Evolutionary conservation across 73 alveolate species (phyloP).

Genomic region (Stentor roeselii): DNA sequence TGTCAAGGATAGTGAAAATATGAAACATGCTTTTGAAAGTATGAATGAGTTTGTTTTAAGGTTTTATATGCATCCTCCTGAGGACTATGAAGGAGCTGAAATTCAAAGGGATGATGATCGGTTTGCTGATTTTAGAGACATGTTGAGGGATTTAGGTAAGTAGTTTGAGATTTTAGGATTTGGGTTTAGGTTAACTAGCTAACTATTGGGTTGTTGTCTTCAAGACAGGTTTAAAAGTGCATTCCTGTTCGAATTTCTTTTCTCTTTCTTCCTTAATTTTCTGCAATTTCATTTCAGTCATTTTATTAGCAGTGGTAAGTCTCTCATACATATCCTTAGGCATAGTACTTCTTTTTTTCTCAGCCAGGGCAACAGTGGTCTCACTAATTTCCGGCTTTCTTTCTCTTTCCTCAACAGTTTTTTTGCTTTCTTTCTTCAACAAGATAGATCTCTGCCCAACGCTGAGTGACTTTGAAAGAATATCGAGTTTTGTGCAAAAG

Average conservation of each 20-base stretch:
- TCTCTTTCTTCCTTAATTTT: not conserved
- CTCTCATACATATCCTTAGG: slow-evolving; percentile 24
- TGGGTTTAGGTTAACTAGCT: not conserved
- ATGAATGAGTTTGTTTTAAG: slow-evolving; percentile 5
- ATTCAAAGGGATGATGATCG: not conserved
- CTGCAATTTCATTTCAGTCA: not conserved
- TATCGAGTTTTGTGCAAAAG: not conserved
- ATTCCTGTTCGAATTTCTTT: not conserved
- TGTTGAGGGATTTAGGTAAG: not conserved
- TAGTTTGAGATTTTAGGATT: not conserved
- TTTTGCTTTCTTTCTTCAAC: not conserved
- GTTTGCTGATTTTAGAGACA: not conserved
- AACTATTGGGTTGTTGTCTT: not conserved
- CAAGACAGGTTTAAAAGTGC: not conserved
- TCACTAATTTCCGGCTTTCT: slow-evolving; percentile 9
- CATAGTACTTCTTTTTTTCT: not conserved
- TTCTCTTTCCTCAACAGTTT: not conserved
- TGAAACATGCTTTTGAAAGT: not conserved
- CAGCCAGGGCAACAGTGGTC: not conserved
- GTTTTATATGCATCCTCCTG: slow-evolving; percentile 22
- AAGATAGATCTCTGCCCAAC: not conserved
- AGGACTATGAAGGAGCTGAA: not conserved
- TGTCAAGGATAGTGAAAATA: not conserved
- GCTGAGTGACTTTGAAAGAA: not conserved
- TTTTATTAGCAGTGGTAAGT: not conserved